A percentile compares a stretch with the other conserved stretches of the same genome.
Conservation (phyloP, 352 stramenopile genomes). For the Pythium grandisporangium region DNA sequence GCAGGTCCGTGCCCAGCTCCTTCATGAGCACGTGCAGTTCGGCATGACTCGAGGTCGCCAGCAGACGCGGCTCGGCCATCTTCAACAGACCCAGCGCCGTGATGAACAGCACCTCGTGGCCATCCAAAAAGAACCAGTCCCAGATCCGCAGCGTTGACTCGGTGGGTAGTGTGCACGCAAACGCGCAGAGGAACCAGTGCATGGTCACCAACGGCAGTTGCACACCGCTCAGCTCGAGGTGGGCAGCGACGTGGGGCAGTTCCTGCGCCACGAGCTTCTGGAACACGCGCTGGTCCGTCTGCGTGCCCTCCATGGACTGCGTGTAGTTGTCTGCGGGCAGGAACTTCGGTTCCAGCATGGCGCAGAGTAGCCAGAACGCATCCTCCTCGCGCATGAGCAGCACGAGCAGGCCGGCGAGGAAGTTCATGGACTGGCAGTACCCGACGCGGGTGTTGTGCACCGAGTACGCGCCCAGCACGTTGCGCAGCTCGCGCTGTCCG, state of each 20-base stretch:
- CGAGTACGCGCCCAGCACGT: constrained; percentile 46
- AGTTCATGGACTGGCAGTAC: constrained; percentile 79
- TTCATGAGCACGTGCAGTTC: constrained; percentile 32
- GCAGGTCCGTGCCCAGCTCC: constrained; percentile 34
- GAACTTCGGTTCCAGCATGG: constrained; percentile 51
- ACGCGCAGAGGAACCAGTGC: constrained; percentile 80
- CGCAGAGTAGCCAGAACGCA: constrained; percentile 73
- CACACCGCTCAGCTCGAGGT: constrained; percentile 25
- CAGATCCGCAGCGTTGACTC: constrained; percentile 62
- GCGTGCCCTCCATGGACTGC: constrained; percentile 56
- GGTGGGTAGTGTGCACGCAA: constrained; percentile 71
- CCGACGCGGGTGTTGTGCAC: constrained; percentile 43
- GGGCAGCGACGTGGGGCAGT: constrained; percentile 23
- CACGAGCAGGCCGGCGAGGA: constrained; percentile 56
- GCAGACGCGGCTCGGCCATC: constrained; percentile 19
- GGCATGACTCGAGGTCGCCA: constrained; percentile 18
- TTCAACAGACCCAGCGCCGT: constrained; percentile 36
- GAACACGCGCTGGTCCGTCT: constrained; percentile 73
- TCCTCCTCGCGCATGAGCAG: constrained; percentile 64
- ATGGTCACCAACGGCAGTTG: constrained; percentile 71
- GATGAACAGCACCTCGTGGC: constrained; percentile 40
- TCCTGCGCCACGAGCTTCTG: constrained; percentile 38
- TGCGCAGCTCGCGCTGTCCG: constrained; percentile 36
- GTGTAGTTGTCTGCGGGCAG: constrained; percentile 73
- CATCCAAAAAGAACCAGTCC: constrained; percentile 73